Percentiles rank a stretch among this genome's conserved stretches.
Evolutionary conservation across 2,329 filamentous ascomycete genomes (phyloP).

Genomic region (Colletotrichum abscissum): DNA sequence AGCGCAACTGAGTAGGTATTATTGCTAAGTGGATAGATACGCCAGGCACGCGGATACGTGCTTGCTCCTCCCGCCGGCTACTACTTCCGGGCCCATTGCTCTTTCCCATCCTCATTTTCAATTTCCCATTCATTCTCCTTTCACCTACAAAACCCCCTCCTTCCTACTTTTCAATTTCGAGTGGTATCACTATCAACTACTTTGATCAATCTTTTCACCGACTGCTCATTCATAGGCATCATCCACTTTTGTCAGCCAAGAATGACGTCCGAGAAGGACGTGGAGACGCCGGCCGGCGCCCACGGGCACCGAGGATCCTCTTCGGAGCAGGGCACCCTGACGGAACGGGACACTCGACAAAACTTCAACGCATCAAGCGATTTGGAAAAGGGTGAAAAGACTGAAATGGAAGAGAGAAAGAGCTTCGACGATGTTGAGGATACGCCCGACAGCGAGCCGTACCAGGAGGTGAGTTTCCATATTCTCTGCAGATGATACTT

Average conservation of each 20-base stretch:
- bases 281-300: constrained; percentile 19
- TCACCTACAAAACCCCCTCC: background rate
- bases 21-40: background rate
- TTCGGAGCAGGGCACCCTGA: constrained; percentile 13
- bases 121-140: background rate
- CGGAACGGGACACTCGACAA: constrained; percentile 19
- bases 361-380: constrained; percentile 3
- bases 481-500: background rate
- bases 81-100: background rate
- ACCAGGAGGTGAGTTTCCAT: constrained; percentile 13
- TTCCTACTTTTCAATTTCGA: background rate
- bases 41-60: background rate
- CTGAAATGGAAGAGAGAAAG: constrained; percentile 27
- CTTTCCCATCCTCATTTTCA: background rate
- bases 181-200: background rate
- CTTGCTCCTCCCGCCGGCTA: background rate
- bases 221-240: background rate
- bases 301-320: constrained; percentile 22
- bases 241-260: background rate
- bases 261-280: constrained; percentile 25
- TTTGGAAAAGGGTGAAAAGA: constrained; percentile 8
- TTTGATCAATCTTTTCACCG: background rate
- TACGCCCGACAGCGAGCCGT: constrained; percentile 32
- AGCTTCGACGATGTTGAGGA: constrained; percentile 29
- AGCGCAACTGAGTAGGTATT: background rate